Conservation (phyloP, 2,329 filamentous ascomycete genomes). For the Phialophora verrucosa region DNA sequence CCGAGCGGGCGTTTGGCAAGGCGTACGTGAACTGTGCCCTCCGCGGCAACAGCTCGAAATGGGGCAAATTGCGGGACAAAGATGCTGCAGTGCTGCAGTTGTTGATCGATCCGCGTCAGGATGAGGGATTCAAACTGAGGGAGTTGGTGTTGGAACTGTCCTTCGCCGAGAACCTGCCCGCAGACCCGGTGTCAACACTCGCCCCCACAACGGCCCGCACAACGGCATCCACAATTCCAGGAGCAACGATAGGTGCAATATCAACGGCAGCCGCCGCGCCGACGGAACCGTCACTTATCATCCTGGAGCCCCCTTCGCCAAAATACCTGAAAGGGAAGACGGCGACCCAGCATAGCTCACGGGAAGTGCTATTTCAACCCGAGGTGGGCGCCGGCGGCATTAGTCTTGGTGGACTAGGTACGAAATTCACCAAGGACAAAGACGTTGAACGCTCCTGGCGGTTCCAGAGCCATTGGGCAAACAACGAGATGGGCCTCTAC, state of each 20-base stretch:
- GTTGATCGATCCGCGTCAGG: conserved; percentile 6
- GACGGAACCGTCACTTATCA: conserved; percentile 11
- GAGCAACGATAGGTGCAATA: neutral
- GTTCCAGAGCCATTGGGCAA: conserved; percentile 12
- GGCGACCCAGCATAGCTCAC: conserved; percentile 1
- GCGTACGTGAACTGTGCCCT: conserved; percentile 15
- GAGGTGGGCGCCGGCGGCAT: neutral
- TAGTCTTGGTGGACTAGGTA: conserved; percentile 1
- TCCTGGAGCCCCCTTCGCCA: conserved; percentile 13
- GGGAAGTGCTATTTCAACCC: conserved; percentile 13
- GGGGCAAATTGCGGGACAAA: conserved; percentile 12
- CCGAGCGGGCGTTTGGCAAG: conserved; percentile 10
- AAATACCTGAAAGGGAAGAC: conserved; percentile 15
- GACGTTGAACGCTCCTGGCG: conserved; percentile 11
- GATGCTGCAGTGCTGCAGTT: conserved; percentile 16
- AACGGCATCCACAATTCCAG: neutral
- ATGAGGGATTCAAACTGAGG: conserved; percentile 10
- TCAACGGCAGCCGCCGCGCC: neutral
- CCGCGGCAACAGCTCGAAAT: conserved; percentile 20
- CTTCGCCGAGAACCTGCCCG: neutral
- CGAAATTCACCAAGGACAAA: conserved; percentile 2
- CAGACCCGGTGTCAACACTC: neutral
- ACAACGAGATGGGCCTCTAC: conserved; percentile 12
- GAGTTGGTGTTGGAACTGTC: conserved; percentile 14
- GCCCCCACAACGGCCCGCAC: neutral